phyloP scores from a whole-genome alignment of 495 filamentous ascomycete species.

The Pseudotulostoma volvatum region DNA sequence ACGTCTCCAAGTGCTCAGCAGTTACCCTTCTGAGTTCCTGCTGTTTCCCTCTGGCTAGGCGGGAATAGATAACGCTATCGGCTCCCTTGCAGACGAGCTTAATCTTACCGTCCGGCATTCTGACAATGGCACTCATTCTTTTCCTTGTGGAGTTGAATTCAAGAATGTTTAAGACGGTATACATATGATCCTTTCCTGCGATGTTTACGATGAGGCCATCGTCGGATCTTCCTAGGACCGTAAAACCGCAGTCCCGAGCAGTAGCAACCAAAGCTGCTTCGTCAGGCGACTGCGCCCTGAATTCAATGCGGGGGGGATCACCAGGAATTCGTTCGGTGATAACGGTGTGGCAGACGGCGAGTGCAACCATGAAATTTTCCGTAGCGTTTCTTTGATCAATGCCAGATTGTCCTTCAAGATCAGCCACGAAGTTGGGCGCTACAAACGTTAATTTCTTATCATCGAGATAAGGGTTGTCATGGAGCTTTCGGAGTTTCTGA shows the following conservation, averaged over 20 bases:
- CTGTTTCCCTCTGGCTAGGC: conserved; percentile 73
- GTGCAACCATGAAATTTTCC: conserved; percentile 84
- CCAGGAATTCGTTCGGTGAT: conserved; percentile 82
- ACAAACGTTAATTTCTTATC: conserved; percentile 87
- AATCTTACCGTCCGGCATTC: conserved; percentile 88
- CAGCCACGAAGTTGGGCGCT: conserved; percentile 70
- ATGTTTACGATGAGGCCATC: conserved; percentile 75
- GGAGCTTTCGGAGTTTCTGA: conserved; percentile 49
- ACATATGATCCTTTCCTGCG: conserved; percentile 69
- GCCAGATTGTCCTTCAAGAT: conserved; percentile 64
- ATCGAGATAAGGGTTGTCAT: conserved; percentile 81
- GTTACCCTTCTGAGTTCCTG: conserved; percentile 65
- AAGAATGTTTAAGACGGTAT: conserved; percentile 79
- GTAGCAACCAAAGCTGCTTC: conserved; percentile 91
- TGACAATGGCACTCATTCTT: conserved; percentile 94
- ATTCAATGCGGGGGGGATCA: conserved; percentile 77
- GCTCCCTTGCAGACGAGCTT: conserved; percentile 95
- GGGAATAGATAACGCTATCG: conserved; percentile 93
- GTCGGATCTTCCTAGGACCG: conserved; percentile 64
- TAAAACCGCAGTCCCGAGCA: conserved; percentile 89
- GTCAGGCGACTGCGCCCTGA: conserved; percentile 95
- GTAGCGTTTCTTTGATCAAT: conserved; percentile 57
- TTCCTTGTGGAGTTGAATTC: conserved; percentile 97
- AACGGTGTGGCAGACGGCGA: conserved; percentile 91
- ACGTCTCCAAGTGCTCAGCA: conserved; percentile 89